Base-by-base conservation (phyloP, 192 early-diverging fungal species). In the Entomortierella parvispora region DNA sequence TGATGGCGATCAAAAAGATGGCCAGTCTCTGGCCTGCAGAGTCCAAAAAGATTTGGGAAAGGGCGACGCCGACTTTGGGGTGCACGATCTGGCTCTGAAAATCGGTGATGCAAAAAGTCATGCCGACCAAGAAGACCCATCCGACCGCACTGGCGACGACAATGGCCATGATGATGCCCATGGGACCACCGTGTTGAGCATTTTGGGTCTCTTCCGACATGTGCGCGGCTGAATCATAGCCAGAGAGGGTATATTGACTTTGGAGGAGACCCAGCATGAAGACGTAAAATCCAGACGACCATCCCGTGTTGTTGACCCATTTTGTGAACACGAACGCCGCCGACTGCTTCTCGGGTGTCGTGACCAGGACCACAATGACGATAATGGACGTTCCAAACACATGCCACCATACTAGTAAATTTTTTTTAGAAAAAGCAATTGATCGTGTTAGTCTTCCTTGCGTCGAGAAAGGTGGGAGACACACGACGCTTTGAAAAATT, bases 141-240 rank as follows among this genome's bases (percentile, higher is more conserved):
- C 84, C 84, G 26, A 80, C 37, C 9, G 57, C 62, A 48, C 69
- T 75, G 23, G 84, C 66, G 20, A 50, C 52, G 23, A 85, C 80
- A 14, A 65, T 65, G 8, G 84, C 67, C 31, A 69, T 43, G 34
- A 85, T 58, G 34, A 85, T 79, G 22, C 82, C 84, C 37, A 62
- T 68, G 7, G 84, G 78, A 15, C 82, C 80, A 6, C 81, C 81
- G 3, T 28, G 66, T 47, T 84, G 74, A 31, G 84, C 81, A 31
- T 79, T 70, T 18, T 85, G 68, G 28, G 84, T 85, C 51, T 85
- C 84, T 57, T 86, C 84, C 8, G 83, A 77, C 83, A 84, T 65
- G 29, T 65, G 62, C 3, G 62, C 62, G 0, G 62, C 62, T 31
- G 48, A 52, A 20, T 83, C 84, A 46, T 85, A 85, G 7, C 84